These are phyloP conservation scores for Linderniella brevidens DNA, from an alignment of 257 asterid species.

Conservation along the genomic window DNA sequence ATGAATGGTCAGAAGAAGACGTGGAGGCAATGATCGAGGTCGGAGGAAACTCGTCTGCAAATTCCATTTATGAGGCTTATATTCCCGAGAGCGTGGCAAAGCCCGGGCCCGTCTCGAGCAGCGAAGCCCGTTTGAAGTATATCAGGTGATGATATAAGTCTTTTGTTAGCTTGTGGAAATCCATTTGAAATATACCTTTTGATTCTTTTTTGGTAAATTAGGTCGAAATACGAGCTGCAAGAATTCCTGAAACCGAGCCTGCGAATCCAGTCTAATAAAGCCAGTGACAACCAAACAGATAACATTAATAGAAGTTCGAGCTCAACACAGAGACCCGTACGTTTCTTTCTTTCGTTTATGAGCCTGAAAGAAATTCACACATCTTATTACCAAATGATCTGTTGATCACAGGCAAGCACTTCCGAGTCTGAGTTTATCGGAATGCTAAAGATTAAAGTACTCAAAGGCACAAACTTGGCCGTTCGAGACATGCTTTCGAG, in stretches of 20 bases:
- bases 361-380: not conserved
- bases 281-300: constrained; percentile 24
- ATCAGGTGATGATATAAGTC: constrained; percentile 31
- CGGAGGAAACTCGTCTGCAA: constrained; percentile 88
- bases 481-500: constrained; percentile 97
- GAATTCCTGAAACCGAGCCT: constrained; percentile 92
- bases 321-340: constrained; percentile 48
- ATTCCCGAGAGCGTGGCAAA: constrained; percentile 72
- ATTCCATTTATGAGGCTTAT: constrained; percentile 87
- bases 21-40: constrained; percentile 83
- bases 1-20: constrained; percentile 91
- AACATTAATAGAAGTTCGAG: constrained; percentile 46
- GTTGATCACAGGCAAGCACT: constrained; percentile 41
- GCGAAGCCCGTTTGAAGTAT: constrained; percentile 54
- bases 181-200: not conserved
- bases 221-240: constrained; percentile 93
- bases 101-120: constrained; percentile 74
- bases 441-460: constrained; percentile 51
- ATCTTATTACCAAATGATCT: not conserved
- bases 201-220: constrained; percentile 17
- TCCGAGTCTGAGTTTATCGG: constrained; percentile 61
- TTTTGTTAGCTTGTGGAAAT: not conserved
- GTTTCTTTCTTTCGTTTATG: constrained; percentile 11
- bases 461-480: constrained; percentile 83
- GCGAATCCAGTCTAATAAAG: constrained; percentile 46